A percentile compares a stretch with the other conserved stretches of the same genome.
Evolutionary conservation across 192 early-diverging fungal genomes (phyloP).

Genomic region (Rhizoclosmatium sp.): DNA sequence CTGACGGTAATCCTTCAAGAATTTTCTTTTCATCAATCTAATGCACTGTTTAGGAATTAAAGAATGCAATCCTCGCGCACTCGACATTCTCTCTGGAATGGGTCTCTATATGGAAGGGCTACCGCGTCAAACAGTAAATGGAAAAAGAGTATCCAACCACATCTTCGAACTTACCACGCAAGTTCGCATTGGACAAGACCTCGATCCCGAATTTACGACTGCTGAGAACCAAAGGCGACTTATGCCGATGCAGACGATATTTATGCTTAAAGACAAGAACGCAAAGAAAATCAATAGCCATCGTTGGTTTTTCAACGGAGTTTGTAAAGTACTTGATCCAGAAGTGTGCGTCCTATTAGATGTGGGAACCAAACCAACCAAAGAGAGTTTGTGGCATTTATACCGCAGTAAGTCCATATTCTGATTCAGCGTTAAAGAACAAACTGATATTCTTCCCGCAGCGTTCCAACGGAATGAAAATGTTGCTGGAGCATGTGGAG

Average conservation of each 20-base stretch:
- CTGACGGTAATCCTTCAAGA: constrained; percentile 63
- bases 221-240: constrained; percentile 20
- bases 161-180: constrained; percentile 65
- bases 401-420: constrained; percentile 41
- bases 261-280: constrained; percentile 66
- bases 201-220: constrained; percentile 35
- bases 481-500: constrained; percentile 82
- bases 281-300: constrained; percentile 70
- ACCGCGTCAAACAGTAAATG: constrained; percentile 51
- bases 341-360: constrained; percentile 78
- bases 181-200: constrained; percentile 44
- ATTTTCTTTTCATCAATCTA: too few species aligned
- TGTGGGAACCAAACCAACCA: constrained; percentile 75
- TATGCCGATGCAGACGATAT: constrained; percentile 52
- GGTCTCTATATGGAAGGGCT: constrained; percentile 67
- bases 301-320: constrained; percentile 80
- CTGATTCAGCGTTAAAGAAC: constrained; percentile 12
- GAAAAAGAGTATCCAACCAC: constrained; percentile 56
- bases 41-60: constrained; percentile 10
- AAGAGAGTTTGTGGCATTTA: constrained; percentile 60
- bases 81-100: constrained; percentile 74
- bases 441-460: constrained; percentile 51
- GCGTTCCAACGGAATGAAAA: constrained; percentile 72
- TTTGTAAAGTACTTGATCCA: constrained; percentile 70
- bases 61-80: constrained; percentile 64